Evolutionary conservation across 116 monocot species (phyloP), one percentile per base, ranked within the genome.

Genomic region (Zostera marina): DNA sequence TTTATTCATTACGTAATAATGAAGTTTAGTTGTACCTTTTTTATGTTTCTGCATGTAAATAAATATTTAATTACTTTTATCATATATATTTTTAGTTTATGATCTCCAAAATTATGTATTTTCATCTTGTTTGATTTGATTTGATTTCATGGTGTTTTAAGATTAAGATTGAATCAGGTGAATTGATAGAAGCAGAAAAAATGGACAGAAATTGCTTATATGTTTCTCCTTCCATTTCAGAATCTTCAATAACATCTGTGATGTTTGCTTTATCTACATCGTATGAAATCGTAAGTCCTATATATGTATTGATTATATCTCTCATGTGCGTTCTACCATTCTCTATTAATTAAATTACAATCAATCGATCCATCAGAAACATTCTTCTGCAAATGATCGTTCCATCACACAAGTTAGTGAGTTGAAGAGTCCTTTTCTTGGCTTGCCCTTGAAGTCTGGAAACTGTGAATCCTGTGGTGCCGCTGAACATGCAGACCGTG

Each of bases 401-500:
- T 77, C 84, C 3, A 76, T 94, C 47, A 65, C 81, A 16, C 88
- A 94, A 70, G 77, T 77, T 11, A 77, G 73, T 45, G 88, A 94
- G 54, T 56, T 94, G 45, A 65, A 65, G 55, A 88, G 85, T 63
- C 88, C 94, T 40, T 88, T 94, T 56, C 82, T 94, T 67, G 94
- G 94, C 41, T 71, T 94, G 52, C 94, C 94, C 23, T 46, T 82
- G 43, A 85, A 84, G 56, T 61, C 68, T 26, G 88, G 94, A 5
- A 88, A 71, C 73, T 94, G 94, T 66, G 94, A 94, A 75, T 71
- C 88, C 23, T 94, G 94, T 72, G 94, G 94, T 8, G 82, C 94
- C 13, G 63, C 65, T 17, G 94, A 88, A 56, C 69, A 23, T 26
- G 94, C 76, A 22, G 47, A 88, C 53, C 88, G 94, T 54, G 94